Base-by-base conservation (phyloP, 2,329 filamentous ascomycete genomes). In the Neoarthrinium moseri region DNA sequence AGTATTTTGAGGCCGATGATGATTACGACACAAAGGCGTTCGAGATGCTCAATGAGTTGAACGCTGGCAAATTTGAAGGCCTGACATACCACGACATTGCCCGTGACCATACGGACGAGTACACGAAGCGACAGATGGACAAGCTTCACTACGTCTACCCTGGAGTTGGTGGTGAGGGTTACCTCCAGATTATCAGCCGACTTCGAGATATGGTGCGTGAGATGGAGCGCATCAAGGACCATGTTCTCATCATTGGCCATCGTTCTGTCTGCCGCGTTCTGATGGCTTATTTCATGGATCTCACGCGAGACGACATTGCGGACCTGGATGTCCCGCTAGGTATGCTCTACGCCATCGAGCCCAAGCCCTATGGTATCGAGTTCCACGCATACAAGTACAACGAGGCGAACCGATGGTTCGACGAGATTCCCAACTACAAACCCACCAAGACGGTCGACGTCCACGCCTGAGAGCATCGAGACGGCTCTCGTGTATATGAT, bases 61-160 rank as follows among this genome's bases (percentile, higher is more conserved):
- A 97, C 58, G 87, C 92, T 0, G 94, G 94, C 12, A 80, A 83
- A 40, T 96, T 96, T 71, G 94, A 99, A 62, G 92, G 94, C 41
- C 83, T 96, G 75, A 97, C 94, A 0, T 97, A 99, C 65, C 81
- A 87, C 2, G 89, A 96, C 57, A 97, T 99, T 56, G 85, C 84
- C 46, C 71, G 78, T n/a, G 81, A 84, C 50, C 86, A 87, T 61
- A 86, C 85, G 0, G 84, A 90, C 3, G 91, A 99, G 62, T 99
- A 90, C 62, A 75, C 77, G 32, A 85, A 87, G 59, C 88, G 94
- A 39, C 81, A 85, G 52, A 75, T 75, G 48, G 88, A 97, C 72
- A 99, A 99, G 72, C 83, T 99, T 43, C 87, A 90, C 57, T 99
- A 99, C 68, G 91, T 95, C 53, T 97, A 97, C 65, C 94, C 94